phyloP scores from a whole-genome alignment of 1,139 yeast genomes.

The Taphrina betulina region DNA sequence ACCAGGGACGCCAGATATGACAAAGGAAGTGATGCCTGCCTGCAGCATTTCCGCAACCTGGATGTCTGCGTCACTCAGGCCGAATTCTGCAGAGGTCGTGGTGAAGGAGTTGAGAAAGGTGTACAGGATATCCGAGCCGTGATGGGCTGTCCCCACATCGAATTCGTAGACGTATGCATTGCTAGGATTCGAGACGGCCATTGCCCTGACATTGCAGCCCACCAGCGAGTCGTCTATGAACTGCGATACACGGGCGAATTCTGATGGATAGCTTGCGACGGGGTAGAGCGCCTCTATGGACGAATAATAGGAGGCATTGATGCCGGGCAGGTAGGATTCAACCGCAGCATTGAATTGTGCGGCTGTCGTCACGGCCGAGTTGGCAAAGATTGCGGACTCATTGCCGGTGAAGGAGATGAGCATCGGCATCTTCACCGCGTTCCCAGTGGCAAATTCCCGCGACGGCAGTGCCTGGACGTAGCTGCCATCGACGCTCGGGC shows the following conservation, averaged over 20 bases:
- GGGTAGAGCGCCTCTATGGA: conserved; percentile 3
- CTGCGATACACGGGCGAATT: conserved; percentile 2
- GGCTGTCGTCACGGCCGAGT: neutral
- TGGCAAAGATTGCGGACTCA: conserved; percentile 10
- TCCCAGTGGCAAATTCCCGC: neutral
- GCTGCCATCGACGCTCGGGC: conserved; percentile 8
- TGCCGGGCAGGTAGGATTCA: neutral
- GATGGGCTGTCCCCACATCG: conserved; percentile 6
- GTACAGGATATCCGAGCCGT: conserved; percentile 11
- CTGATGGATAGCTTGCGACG: neutral
- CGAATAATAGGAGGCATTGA: neutral
- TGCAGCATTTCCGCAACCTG: conserved; percentile 2
- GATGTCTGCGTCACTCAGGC: conserved; percentile 1
- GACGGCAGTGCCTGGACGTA: conserved; percentile 9
- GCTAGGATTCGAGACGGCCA: neutral
- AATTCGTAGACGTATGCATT: conserved; percentile 4
- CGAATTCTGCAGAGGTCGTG: neutral
- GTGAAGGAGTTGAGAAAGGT: conserved; percentile 1
- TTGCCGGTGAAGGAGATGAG: neutral
- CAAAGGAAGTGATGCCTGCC: conserved; percentile 1
- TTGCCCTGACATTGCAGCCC: neutral
- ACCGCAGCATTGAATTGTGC: neutral
- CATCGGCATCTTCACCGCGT: neutral
- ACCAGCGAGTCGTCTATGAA: neutral
- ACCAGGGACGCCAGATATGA: neutral